A percentile compares a stretch with the other conserved stretches of the same genome.
phyloP scores from a whole-genome alignment of 495 filamentous ascomycete species.

The Hypoxylon lenormandii region DNA sequence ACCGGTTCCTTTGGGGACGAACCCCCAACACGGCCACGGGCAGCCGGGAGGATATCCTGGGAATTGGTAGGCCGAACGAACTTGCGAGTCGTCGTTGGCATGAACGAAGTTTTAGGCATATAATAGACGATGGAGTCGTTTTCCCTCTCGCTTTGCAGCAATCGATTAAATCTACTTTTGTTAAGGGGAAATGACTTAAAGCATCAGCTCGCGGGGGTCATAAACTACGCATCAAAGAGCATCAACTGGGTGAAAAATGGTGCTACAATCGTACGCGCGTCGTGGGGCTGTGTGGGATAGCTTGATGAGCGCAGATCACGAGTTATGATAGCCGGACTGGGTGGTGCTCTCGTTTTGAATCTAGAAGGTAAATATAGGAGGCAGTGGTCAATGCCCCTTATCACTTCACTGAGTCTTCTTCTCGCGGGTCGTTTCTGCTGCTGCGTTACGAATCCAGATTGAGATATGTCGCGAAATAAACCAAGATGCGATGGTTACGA shows the following conservation, averaged over 20 bases:
- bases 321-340: conserved; percentile 41
- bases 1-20: conserved; percentile 49
- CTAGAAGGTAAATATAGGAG: conserved; percentile 44
- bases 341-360: conserved; percentile 44
- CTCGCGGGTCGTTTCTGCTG: conserved; percentile 31
- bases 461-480: conserved; percentile 57
- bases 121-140: conserved; percentile 37
- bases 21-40: conserved; percentile 53
- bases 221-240: conserved; percentile 19
- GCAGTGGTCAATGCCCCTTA: conserved; percentile 22
- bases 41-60: conserved; percentile 50
- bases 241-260: conserved; percentile 16
- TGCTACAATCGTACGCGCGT: conserved; percentile 9
- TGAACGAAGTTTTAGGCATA: conserved; percentile 37
- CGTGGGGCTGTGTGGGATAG: conserved; percentile 1
- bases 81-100: background rate
- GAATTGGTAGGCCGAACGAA: conserved; percentile 40
- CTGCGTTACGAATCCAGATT: conserved; percentile 51
- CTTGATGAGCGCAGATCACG: conserved; percentile 27
- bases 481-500: conserved; percentile 67
- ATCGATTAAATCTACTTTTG: conserved; percentile 19
- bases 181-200: conserved; percentile 15
- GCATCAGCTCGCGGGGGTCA: conserved; percentile 11
- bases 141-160: conserved; percentile 33
- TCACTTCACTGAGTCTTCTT: conserved; percentile 55